Percentiles rank a stretch among this genome's conserved stretches.
These are phyloP conservation scores for Hypoxylon trugodes DNA, from an alignment of 495 filamentous ascomycete genomes.

Conservation along the genomic window DNA sequence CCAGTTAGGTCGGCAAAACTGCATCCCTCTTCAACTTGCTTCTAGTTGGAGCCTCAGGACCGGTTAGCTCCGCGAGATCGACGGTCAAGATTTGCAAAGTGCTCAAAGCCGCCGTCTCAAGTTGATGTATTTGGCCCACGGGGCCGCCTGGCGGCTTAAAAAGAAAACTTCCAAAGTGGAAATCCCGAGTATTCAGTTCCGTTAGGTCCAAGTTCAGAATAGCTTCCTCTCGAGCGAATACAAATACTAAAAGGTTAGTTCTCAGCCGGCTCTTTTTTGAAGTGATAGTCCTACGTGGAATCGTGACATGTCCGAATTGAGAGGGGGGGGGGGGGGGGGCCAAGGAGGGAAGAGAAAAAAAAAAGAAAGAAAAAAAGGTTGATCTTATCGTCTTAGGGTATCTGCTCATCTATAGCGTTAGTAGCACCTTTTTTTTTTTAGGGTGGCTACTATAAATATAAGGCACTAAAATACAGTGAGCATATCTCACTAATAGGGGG, in stretches of 20 bases:
- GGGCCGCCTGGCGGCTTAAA: slow-evolving; percentile 29
- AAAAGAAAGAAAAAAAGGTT: too few relatives aligned
- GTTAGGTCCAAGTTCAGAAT: slow-evolving; percentile 24
- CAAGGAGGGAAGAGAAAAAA: too few relatives aligned
- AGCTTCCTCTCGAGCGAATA: background rate
- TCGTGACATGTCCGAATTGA: slow-evolving; percentile 6
- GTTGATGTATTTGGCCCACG: slow-evolving; percentile 34
- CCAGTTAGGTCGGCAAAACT: slow-evolving; percentile 28
- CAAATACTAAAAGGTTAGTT: slow-evolving; percentile 1
- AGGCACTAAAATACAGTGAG: slow-evolving; percentile 2
- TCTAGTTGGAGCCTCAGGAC: slow-evolving; percentile 37
- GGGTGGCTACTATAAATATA: slow-evolving; percentile 39
- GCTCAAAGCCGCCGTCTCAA: slow-evolving; percentile 37
- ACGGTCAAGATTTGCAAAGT: slow-evolving; percentile 37
- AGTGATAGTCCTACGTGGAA: background rate
- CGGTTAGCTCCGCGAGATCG: slow-evolving; percentile 40
- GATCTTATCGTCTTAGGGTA: slow-evolving; percentile 17
- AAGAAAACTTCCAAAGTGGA: slow-evolving; percentile 28
- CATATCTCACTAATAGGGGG: slow-evolving; percentile 17
- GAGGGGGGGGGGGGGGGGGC: too few relatives aligned
- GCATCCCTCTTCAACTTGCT: slow-evolving; percentile 24
- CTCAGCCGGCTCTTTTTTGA: slow-evolving; percentile 8
- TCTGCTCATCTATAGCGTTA: too few relatives aligned
- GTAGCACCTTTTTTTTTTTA: slow-evolving; percentile 13
- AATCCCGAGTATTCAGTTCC: slow-evolving; percentile 23